Percentiles rank a stretch among this genome's conserved stretches.
These are phyloP conservation scores for Schwanniomyces etchellsii DNA, from an alignment of 1,139 yeast genomes.

Conservation along the genomic window DNA sequence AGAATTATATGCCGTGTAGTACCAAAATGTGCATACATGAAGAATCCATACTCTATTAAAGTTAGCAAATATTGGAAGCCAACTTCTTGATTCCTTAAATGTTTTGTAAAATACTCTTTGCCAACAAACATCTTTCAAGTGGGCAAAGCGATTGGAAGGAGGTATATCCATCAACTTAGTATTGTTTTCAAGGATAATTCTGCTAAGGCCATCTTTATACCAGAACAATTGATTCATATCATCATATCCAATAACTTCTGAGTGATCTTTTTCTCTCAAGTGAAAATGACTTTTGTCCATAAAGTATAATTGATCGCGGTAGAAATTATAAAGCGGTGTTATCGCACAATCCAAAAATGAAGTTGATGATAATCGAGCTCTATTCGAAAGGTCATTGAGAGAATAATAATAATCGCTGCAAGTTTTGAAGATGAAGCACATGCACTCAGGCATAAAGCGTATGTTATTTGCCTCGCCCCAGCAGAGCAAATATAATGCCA, in stretches of 20 bases:
- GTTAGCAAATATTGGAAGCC: conserved; percentile 73
- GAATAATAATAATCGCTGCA: conserved; percentile 61
- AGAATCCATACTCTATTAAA: conserved; percentile 82
- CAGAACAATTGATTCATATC: conserved; percentile 63
- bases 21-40: conserved; percentile 76
- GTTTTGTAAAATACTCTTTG: conserved; percentile 47
- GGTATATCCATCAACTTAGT: conserved; percentile 35
- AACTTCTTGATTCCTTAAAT: conserved; percentile 58
- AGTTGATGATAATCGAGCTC: background rate
- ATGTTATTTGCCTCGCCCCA: conserved; percentile 92
- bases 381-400: too few relatives aligned
- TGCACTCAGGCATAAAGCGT: conserved; percentile 80
- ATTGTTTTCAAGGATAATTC: conserved; percentile 32
- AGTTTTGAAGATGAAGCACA: conserved; percentile 75
- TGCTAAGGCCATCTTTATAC: conserved; percentile 47
- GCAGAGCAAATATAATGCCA: conserved; percentile 63
- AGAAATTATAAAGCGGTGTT: conserved; percentile 68
- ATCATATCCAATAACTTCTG: conserved; percentile 52
- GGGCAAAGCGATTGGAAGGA: conserved; percentile 41
- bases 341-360: conserved; percentile 57
- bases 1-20: conserved; percentile 70
- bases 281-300: conserved; percentile 30
- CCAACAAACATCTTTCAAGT: conserved; percentile 45
- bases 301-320: conserved; percentile 51
- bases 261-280: conserved; percentile 47